Conservation (phyloP, 768 basidiomycete genomes). For the Rubroboletus satanas region DNA sequence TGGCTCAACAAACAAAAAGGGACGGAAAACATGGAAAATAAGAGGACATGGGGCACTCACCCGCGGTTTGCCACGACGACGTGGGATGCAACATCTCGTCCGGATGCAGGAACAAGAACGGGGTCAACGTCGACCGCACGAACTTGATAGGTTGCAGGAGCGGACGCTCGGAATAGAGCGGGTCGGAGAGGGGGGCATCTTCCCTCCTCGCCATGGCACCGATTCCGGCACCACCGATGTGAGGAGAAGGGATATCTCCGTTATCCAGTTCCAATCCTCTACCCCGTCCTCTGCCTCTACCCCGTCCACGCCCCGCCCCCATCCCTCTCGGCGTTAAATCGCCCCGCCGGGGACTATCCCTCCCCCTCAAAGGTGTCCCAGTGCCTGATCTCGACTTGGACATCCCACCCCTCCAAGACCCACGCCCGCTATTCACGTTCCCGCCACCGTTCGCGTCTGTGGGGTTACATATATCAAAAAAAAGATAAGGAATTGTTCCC, state of each 20-base stretch:
- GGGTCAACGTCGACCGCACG: slow-evolving; percentile 53
- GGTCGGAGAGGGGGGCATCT: slow-evolving; percentile 50
- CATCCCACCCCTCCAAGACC: slow-evolving; percentile 4
- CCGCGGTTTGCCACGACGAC: slow-evolving; percentile 44
- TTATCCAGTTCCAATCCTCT: background rate
- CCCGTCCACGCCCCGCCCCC: slow-evolving; percentile 20
- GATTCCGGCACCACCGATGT: slow-evolving; percentile 2
- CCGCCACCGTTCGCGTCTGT: slow-evolving; percentile 1
- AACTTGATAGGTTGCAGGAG: slow-evolving; percentile 65
- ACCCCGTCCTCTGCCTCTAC: slow-evolving; percentile 21
- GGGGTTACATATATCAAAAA: background rate
- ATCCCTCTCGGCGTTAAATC: slow-evolving; percentile 8
- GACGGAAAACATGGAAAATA: background rate
- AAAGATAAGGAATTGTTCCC: background rate
- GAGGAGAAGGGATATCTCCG: background rate
- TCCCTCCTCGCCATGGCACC: slow-evolving; percentile 8
- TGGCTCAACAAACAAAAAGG: background rate
- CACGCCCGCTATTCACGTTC: background rate
- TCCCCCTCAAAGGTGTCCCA: slow-evolving; percentile 15
- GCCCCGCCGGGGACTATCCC: slow-evolving; percentile 11
- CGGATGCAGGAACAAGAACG: slow-evolving; percentile 49
- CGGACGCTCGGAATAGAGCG: slow-evolving; percentile 57
- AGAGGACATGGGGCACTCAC: slow-evolving; percentile 27
- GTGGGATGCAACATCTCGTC: slow-evolving; percentile 60
- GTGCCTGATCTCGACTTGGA: slow-evolving; percentile 10